Percentiles rank a stretch among this genome's conserved stretches.
Conservation (phyloP, 495 filamentous ascomycete species). For the Annulohypoxylon bovei region DNA sequence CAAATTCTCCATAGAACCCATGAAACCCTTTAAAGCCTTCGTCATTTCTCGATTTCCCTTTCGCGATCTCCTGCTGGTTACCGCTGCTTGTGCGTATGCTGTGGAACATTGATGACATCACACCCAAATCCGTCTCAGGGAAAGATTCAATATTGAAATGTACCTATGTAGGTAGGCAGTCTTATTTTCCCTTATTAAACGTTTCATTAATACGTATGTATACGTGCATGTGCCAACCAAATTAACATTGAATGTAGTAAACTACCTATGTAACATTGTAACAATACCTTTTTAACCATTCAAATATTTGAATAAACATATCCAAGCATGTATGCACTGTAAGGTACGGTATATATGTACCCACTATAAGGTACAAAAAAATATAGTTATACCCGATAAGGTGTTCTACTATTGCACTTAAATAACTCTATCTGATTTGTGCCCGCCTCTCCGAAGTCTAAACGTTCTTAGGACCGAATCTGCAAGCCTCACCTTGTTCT, state of each 20-base stretch:
- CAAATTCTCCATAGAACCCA: neutral
- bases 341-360: slow-evolving; percentile 2
- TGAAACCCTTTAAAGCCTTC: slow-evolving; percentile 2
- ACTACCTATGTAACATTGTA: slow-evolving; percentile 2
- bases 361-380: neutral
- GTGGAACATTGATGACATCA: slow-evolving; percentile 41
- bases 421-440: slow-evolving; percentile 22
- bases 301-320: neutral
- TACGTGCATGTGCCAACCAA: slow-evolving; percentile 16
- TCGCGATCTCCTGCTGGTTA: slow-evolving; percentile 32
- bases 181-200: slow-evolving; percentile 9
- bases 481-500: slow-evolving; percentile 40
- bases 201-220: slow-evolving; percentile 29
- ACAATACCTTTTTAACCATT: neutral
- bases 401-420: slow-evolving; percentile 16
- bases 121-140: neutral
- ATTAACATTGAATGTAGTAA: slow-evolving; percentile 9
- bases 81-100: slow-evolving; percentile 24
- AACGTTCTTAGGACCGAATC: slow-evolving; percentile 27
- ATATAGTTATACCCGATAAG: slow-evolving; percentile 11
- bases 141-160: neutral
- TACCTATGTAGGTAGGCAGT: neutral
- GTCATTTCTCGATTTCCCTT: slow-evolving; percentile 40
- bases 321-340: slow-evolving; percentile 7
- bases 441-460: slow-evolving; percentile 31